phyloP scores from a whole-genome alignment of 345 rosid genomes.

The Syzygium aromaticum region DNA sequence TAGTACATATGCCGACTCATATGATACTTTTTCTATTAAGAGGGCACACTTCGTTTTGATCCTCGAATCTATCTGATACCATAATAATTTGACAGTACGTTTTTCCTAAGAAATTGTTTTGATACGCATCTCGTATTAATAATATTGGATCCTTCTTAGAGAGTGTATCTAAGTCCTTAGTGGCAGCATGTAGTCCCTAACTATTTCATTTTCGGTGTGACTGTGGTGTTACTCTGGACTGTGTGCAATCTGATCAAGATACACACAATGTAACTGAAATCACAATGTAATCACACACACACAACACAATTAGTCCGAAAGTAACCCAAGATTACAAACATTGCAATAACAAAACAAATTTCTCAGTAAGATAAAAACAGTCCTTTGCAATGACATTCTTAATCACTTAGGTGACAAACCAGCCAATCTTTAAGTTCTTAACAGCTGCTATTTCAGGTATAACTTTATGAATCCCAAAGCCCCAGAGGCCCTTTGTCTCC shows the following conservation, averaged over 20 bases:
- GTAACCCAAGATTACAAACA: background rate
- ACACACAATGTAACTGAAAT: background rate
- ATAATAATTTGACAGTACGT: background rate
- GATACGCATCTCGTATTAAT: background rate
- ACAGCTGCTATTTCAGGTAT: background rate
- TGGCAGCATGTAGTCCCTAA: background rate
- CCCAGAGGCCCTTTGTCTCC: background rate
- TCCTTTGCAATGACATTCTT: background rate
- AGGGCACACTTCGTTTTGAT: background rate
- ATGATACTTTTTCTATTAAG: background rate
- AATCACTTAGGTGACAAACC: background rate
- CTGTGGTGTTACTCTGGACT: background rate
- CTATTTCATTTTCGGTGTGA: background rate
- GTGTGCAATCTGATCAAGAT: background rate
- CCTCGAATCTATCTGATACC: background rate
- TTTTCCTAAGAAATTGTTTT: background rate
- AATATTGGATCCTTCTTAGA: background rate
- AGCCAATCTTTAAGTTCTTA: background rate
- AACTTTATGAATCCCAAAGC: background rate
- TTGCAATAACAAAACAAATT: background rate
- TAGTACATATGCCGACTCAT: background rate
- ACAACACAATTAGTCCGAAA: background rate
- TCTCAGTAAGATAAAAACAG: background rate
- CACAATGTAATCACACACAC: background rate
- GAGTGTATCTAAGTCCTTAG: background rate